These are phyloP conservation scores for Papiliotrema fonsecae DNA, from an alignment of 1,284 basidiomycete species.

Conservation along the genomic window DNA sequence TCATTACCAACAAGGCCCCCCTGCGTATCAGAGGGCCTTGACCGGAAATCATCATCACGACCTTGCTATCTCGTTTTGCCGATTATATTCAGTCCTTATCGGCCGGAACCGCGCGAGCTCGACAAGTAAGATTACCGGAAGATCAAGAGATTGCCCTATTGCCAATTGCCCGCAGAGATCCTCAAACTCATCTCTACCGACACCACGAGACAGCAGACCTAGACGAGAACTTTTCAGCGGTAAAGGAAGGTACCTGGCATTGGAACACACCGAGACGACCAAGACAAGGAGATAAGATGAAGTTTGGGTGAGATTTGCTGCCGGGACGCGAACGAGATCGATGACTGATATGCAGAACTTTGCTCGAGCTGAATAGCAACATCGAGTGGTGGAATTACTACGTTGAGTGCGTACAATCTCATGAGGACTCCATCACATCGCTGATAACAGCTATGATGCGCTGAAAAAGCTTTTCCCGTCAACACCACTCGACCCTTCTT, in stretches of 20 bases:
- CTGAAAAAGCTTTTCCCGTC: conserved; percentile 66
- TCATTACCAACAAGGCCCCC: no score
- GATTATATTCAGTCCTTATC: no score
- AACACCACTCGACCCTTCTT: conserved; percentile 43
- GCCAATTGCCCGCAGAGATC: no score
- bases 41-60: no score
- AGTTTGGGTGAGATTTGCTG: not conserved
- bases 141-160: no score
- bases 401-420: conserved; percentile 52
- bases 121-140: no score
- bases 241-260: not conserved
- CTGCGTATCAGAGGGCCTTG: no score
- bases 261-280: not conserved
- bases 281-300: not conserved
- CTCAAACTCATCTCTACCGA: no score
- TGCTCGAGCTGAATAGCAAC: conserved; percentile 88
- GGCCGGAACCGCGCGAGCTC: no score
- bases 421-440: not conserved
- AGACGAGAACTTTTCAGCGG: no score
- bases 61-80: no score
- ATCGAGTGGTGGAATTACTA: conserved; percentile 95
- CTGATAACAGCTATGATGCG: conserved; percentile 62
- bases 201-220: no score
- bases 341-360: conserved; percentile 51
- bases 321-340: not conserved